phyloP scores from a whole-genome alignment of 805 yeast genomes.

The Sugiyamaella valdiviana region DNA sequence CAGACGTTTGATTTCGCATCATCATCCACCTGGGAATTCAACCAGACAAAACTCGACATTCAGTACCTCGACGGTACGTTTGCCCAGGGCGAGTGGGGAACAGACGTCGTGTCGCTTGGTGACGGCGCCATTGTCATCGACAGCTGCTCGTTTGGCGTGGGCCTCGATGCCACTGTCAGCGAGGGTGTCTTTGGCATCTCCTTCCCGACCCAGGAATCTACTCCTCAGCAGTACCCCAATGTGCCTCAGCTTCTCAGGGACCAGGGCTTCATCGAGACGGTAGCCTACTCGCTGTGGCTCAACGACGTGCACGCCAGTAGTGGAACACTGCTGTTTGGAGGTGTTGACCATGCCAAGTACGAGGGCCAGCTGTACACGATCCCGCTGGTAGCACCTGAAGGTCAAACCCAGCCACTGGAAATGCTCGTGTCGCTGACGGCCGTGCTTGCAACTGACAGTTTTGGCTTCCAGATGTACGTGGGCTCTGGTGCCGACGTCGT shows the following conservation, averaged over 20 bases:
- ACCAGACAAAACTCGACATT: constrained; percentile 12
- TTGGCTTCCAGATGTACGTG: neutral
- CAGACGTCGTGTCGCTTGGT: constrained; percentile 34
- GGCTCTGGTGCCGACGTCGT: constrained; percentile 17
- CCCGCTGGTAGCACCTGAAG: constrained; percentile 6
- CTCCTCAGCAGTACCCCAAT: constrained; percentile 31
- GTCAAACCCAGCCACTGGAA: constrained; percentile 12
- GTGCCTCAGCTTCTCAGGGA: constrained; percentile 32
- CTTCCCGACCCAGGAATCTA: constrained; percentile 28
- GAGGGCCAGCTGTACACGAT: constrained; percentile 30
- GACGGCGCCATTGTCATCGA: constrained; percentile 35
- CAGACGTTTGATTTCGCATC: neutral
- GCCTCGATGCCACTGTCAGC: constrained; percentile 56
- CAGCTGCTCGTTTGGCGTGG: constrained; percentile 67
- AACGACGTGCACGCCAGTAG: constrained; percentile 29
- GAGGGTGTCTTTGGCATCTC: constrained; percentile 46
- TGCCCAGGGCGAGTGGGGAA: constrained; percentile 18
- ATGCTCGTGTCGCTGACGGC: constrained; percentile 11
- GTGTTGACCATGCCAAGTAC: constrained; percentile 39
- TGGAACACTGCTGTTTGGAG: constrained; percentile 41
- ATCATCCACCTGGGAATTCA: constrained; percentile 13
- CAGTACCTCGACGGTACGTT: constrained; percentile 20
- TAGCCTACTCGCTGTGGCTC: constrained; percentile 44
- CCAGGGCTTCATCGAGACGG: constrained; percentile 37
- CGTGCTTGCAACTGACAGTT: neutral